These are phyloP conservation scores for Agaricales sp. DNA, from an alignment of 1,284 basidiomycete species.

Conservation along the genomic window DNA sequence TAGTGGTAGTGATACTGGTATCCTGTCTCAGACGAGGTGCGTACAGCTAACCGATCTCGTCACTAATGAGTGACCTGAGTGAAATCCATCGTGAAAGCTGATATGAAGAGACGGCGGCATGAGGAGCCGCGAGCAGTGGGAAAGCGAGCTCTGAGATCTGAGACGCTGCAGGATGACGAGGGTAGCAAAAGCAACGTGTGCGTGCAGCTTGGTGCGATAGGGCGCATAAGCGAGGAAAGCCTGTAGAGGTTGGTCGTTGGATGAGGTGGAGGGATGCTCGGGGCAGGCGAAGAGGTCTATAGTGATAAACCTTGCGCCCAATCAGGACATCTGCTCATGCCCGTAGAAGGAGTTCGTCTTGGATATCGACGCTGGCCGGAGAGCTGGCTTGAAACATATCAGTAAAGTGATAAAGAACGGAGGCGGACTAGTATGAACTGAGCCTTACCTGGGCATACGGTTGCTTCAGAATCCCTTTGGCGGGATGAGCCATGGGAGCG, in stretches of 20 bases:
- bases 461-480: neutral
- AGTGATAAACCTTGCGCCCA: conserved; percentile 71
- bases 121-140: conserved; percentile 88
- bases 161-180: conserved; percentile 80
- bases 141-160: conserved; percentile 85
- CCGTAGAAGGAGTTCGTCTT: conserved; percentile 68
- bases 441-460: neutral
- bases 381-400: neutral
- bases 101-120: conserved; percentile 85
- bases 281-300: conserved; percentile 73
- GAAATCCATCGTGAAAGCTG: conserved; percentile 87
- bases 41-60: too few relatives aligned
- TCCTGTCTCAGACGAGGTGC: too few relatives aligned
- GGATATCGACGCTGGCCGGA: neutral
- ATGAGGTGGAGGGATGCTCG: conserved; percentile 42
- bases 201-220: conserved; percentile 78
- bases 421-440: neutral
- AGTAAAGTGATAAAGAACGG: neutral
- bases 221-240: conserved; percentile 81
- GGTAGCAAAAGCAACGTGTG: conserved; percentile 77
- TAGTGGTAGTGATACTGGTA: too few relatives aligned
- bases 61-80: too few relatives aligned
- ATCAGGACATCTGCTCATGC: conserved; percentile 55
- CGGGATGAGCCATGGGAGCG: neutral
- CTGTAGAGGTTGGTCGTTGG: conserved; percentile 27